These are phyloP conservation scores for Schizosaccharomyces lindneri DNA, from an alignment of 805 yeast genomes.

Conservation along the genomic window DNA sequence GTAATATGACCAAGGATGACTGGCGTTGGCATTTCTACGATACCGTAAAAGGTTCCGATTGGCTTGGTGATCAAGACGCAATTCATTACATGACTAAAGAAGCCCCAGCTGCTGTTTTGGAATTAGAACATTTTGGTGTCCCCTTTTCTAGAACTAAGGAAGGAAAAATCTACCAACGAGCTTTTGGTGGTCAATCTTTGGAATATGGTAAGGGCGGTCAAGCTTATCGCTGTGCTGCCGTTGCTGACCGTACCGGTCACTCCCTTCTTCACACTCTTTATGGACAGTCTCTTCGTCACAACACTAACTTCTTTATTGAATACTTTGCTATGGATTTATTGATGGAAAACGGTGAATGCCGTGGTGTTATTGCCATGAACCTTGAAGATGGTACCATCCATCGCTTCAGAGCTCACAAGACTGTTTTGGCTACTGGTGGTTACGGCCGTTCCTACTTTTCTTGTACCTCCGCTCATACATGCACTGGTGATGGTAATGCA, in stretches of 20 bases:
- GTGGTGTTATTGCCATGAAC: slow-evolving; percentile 91
- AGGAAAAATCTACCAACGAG: slow-evolving; percentile 94
- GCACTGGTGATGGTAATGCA: slow-evolving; percentile 98
- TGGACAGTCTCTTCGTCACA: slow-evolving; percentile 89
- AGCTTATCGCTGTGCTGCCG: slow-evolving; percentile 98
- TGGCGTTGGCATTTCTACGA: slow-evolving; percentile 99
- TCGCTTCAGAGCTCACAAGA: slow-evolving; percentile 90
- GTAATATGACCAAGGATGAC: slow-evolving; percentile 93
- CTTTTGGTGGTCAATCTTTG: slow-evolving; percentile 92
- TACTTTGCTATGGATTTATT: slow-evolving; percentile 83
- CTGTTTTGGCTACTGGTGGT: slow-evolving; percentile 95
- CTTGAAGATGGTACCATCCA: slow-evolving; percentile 97
- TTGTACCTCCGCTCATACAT: slow-evolving; percentile 96
- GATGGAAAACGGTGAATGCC: slow-evolving; percentile 87
- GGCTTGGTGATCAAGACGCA: slow-evolving; percentile 99
- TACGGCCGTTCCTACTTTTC: slow-evolving; percentile 96
- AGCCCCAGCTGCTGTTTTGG: slow-evolving; percentile 88
- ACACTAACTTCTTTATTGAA: slow-evolving; percentile 94
- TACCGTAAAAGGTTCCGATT: slow-evolving; percentile 95
- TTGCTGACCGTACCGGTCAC: slow-evolving; percentile 97
- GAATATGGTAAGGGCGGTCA: slow-evolving; percentile 97
- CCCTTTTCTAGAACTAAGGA: slow-evolving; percentile 93
- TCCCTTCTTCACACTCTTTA: slow-evolving; percentile 85
- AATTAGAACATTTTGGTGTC: slow-evolving; percentile 92
- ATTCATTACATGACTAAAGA: slow-evolving; percentile 97